Evolutionary conservation across 257 asterid genomes (phyloP).

Genomic region (Ehretia macrophylla): DNA sequence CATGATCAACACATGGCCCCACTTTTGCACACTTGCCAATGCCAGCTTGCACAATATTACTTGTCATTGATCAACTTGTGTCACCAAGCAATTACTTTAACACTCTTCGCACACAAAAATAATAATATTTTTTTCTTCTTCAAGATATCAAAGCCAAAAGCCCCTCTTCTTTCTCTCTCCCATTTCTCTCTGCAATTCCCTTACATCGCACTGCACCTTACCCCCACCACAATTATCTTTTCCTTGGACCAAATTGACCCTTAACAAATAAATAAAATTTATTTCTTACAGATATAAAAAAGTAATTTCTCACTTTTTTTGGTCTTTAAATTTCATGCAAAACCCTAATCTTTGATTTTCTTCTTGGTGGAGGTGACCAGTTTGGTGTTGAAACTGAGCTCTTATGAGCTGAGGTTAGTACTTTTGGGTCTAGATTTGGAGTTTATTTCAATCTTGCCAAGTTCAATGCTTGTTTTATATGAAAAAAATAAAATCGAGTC

Average conservation of each 20-base stretch:
- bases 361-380: neutral
- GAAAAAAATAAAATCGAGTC: too few species aligned
- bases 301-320: too few species aligned
- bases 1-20: neutral
- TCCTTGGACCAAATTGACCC: conserved; percentile 8
- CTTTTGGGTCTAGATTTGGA: neutral
- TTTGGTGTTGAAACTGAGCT: neutral
- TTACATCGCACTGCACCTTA: conserved; percentile 5
- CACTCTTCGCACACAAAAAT: neutral
- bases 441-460: too few species aligned
- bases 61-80: conserved; percentile 2
- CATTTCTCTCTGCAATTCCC: conserved; percentile 16
- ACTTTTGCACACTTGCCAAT: neutral
- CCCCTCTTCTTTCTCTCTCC: conserved; percentile 14
- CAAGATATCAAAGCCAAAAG: neutral
- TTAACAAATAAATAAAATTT: neutral
- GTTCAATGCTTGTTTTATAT: too few species aligned
- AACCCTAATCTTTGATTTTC: conserved; percentile 6
- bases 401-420: neutral
- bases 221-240: neutral
- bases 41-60: neutral
- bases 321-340: neutral
- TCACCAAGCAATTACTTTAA: neutral
- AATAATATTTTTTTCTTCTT: neutral
- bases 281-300: too few species aligned